phyloP scores from a whole-genome alignment of 2,329 filamentous ascomycete genomes.

The Stagonosporopsis chrysanthemi region DNA sequence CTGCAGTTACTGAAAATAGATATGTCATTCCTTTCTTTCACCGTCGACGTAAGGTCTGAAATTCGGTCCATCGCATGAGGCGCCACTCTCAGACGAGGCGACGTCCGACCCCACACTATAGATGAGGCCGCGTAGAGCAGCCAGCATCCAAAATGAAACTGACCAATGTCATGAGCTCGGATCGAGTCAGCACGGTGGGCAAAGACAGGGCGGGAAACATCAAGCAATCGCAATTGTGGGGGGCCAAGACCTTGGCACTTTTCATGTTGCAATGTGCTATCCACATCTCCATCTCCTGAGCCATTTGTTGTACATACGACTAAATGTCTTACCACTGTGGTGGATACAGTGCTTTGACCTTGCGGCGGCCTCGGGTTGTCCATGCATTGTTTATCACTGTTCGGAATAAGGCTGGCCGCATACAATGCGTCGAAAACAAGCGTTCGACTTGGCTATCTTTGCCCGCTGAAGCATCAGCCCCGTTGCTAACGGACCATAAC shows the following conservation, averaged over 20 bases:
- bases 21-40: neutral
- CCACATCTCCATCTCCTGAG: constrained; percentile 19
- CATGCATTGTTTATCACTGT: constrained; percentile 1
- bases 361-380: neutral
- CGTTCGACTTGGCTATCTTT: constrained; percentile 8
- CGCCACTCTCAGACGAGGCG: neutral
- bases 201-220: neutral
- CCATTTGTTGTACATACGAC: constrained; percentile 11
- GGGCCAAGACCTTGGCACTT: constrained; percentile 15
- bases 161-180: neutral
- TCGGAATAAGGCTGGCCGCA: neutral
- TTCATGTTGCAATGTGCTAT: constrained; percentile 2
- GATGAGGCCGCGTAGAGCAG: constrained; percentile 20
- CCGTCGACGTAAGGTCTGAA: neutral
- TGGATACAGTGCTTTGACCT: constrained; percentile 14
- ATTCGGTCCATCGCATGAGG: constrained; percentile 4
- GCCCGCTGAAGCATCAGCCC: constrained; percentile 4
- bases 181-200: constrained; percentile 3
- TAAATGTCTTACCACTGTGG: constrained; percentile 2
- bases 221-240: constrained; percentile 12
- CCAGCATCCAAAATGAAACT: constrained; percentile 4
- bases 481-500: constrained; percentile 3
- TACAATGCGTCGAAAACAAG: constrained; percentile 1
- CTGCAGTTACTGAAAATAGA: constrained; percentile 1
- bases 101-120: constrained; percentile 11